These are phyloP conservation scores for Mycena rosella DNA, from an alignment of 768 basidiomycete species.

Conservation along the genomic window DNA sequence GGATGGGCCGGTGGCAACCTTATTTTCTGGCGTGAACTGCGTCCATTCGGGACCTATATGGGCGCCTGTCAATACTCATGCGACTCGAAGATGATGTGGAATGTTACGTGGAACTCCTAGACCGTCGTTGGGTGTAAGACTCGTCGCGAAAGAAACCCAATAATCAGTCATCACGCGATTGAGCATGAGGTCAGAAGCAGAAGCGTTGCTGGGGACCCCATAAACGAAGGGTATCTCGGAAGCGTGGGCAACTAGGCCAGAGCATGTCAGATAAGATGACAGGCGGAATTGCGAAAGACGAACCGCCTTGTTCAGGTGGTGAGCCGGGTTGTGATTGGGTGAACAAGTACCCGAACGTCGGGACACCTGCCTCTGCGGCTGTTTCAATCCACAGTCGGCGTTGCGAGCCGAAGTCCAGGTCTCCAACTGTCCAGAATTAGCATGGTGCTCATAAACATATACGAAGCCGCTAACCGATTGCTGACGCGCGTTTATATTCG, in stretches of 20 bases:
- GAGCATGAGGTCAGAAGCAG: too few relatives aligned
- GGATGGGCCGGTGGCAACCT: not conserved
- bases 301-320: conserved; percentile 47
- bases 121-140: too few relatives aligned
- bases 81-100: not conserved
- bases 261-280: not conserved
- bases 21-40: conserved; percentile 35
- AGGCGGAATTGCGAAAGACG: conserved; percentile 27
- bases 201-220: conserved; percentile 35
- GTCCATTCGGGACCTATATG: conserved; percentile 37
- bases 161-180: too few relatives aligned
- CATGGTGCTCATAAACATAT: too few relatives aligned
- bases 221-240: too few relatives aligned
- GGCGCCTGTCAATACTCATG: not conserved
- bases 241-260: conserved; percentile 43
- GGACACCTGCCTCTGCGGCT: conserved; percentile 47
- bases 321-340: conserved; percentile 38
- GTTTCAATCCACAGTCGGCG: conserved; percentile 51
- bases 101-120: conserved; percentile 49
- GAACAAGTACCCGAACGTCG: conserved; percentile 51
- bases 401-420: conserved; percentile 36
- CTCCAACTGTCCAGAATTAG: conserved; percentile 36
- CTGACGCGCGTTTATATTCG: conserved; percentile 55
- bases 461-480: conserved; percentile 6
- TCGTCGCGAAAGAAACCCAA: too few relatives aligned